phyloP scores from a whole-genome alignment of 139 green algal species.

The Picochlorum costavermella region DNA sequence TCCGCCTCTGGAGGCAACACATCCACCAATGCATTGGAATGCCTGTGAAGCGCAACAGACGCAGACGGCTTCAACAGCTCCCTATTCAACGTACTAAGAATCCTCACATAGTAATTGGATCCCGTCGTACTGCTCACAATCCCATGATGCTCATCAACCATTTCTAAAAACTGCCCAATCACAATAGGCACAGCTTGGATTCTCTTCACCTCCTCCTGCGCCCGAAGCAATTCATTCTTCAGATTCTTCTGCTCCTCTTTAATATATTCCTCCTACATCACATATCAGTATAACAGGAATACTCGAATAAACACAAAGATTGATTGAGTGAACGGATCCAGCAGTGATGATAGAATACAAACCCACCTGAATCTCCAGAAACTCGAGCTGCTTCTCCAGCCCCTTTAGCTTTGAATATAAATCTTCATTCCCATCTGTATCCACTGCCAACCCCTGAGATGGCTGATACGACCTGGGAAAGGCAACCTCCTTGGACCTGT shows the following conservation, averaged over 20 bases:
- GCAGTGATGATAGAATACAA: neutral
- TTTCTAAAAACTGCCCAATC: constrained; percentile 99
- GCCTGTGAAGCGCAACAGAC: constrained; percentile 91
- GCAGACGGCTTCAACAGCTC: constrained; percentile 94
- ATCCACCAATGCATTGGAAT: constrained; percentile 98
- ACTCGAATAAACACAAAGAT: too few species aligned
- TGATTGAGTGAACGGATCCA: neutral
- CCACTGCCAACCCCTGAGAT: neutral
- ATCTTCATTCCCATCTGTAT: constrained; percentile 30
- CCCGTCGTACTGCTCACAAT: constrained; percentile 97
- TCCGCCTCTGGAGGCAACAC: constrained; percentile 97
- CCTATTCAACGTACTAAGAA: constrained; percentile 92
- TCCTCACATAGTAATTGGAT: constrained; percentile 73
- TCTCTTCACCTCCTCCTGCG: constrained; percentile 80
- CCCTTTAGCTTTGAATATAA: constrained; percentile 85
- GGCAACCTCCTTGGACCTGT: constrained; percentile 1
- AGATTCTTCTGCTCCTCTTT: constrained; percentile 98
- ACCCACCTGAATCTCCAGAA: constrained; percentile 90
- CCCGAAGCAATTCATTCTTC: constrained; percentile 93
- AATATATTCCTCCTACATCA: constrained; percentile 93
- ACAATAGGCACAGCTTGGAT: constrained; percentile 82
- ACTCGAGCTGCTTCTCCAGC: constrained; percentile 91
- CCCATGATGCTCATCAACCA: constrained; percentile 90
- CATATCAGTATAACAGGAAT: too few species aligned
- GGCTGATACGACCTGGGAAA: neutral